Evolutionary conservation across 768 basidiomycete genomes (phyloP), one percentile per base, ranked within the genome.

Genomic region (Auriculariales sp.): DNA sequence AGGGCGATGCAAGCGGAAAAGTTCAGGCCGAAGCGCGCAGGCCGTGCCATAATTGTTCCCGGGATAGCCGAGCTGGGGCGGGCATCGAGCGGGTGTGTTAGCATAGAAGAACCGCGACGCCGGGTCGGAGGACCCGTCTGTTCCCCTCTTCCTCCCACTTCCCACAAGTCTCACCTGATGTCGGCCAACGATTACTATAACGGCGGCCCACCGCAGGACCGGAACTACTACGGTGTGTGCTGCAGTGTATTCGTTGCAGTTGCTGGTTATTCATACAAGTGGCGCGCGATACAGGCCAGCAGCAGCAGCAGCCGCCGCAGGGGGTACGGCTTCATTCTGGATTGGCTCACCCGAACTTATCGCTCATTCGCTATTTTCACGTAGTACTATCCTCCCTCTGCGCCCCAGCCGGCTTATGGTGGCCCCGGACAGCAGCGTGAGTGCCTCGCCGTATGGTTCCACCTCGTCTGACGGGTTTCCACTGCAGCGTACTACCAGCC

Each of bases 121-220:
- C n/a, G n/a, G n/a, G n/a, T n/a, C n/a, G n/a, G n/a, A n/a, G n/a
- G n/a, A n/a, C n/a, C n/a, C n/a, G n/a, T 7, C 22, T 44, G 22
- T 49, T 49, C 34, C 27, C 45, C 15, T 32, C 50, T 25, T 47
- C 46, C 25, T 28, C 28, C 36, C 50, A 49, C 28, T 54, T 56
- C 51, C 56, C n/a, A n/a, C n/a, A n/a, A n/a, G n/a, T n/a, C 45
- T 11, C 34, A 31, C 25, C 32, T 14, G 25, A 81, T 83, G 84
- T 80, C 83, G 53, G 81, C 78, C 59, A 77, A 79, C 65, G 83
- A 86, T 57, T 88, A 83, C 58, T 86, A 85, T 64, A 61, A 62
- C 55, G 66, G 66, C 47, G 67, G 68, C 35, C 71, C 74, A 52
- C 39, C 39, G 12, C 39, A 44, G 39, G 39, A 25, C 39, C 22